Evolutionary conservation across 208 protist genomes (phyloP), one percentile per base, ranked within the genome.

Genomic region (Willaertia magna): DNA sequence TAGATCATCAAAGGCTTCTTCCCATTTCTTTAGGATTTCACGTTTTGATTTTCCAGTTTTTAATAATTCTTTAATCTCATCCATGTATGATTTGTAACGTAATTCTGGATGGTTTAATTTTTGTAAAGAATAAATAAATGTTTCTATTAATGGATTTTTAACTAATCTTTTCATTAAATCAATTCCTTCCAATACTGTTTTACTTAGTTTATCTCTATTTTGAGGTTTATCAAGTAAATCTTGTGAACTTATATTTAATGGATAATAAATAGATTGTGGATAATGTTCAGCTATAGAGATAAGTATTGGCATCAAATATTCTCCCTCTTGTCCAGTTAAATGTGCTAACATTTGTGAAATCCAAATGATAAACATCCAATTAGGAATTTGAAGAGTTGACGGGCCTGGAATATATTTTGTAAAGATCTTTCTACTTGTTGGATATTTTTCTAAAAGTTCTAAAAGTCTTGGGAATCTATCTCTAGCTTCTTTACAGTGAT

Each of bases 211-310:
- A 44, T 44, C 84, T n/a, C 14, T 79, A 12, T 86, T 52, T 30
- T 87, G 52, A n/a, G n/a, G n/a, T 59, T 59, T 59, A 39, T 59
- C 79, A 6, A 42, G 42, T 74, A 95, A 79, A 74, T 92, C 91
- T 43, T 93, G 88, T 74, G 47, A 75, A 55, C 87, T 91, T 67
- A 94, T 93, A 79, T 91, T 84, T 75, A 91, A 89, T 14, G 95
- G 91, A 88, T 92, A 95, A 88, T 91, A 96, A 0, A 96, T 87
- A 1, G 89, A 87, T 88, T 97, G 93, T 52, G 91, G 91, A 78
- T 93, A 91, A 4, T 82, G 74, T 30, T 67, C 47, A 6, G 91
- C 89, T n/a, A 95, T 84, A n/a, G 87, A 83, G 4, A 79, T 55
- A 0, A 95, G 86, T 6, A 95, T 84, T n/a, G 74, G 44, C 9